These are phyloP conservation scores for Chlamydomonas incerta DNA, from an alignment of 139 green algal species.

Conservation along the genomic window DNA sequence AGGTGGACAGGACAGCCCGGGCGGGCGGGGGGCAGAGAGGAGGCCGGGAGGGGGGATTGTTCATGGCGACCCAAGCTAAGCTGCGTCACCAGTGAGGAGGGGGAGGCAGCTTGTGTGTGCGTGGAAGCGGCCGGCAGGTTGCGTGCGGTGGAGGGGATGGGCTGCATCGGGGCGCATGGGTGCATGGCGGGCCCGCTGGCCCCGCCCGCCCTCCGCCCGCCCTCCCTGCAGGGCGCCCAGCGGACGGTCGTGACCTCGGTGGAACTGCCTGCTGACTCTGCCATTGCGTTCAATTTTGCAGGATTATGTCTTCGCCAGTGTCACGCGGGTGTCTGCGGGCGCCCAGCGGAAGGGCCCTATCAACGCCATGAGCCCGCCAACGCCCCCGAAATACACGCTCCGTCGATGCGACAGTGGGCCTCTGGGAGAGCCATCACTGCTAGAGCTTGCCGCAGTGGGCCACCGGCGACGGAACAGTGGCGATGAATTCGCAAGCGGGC, in stretches of 20 bases:
- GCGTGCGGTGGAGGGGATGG: too few relatives aligned
- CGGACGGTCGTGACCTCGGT: background rate
- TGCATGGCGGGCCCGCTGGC: too few relatives aligned
- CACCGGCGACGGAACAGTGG: background rate
- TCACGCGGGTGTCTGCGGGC: background rate
- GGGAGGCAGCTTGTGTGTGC: too few relatives aligned
- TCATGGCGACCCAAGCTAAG: too few relatives aligned
- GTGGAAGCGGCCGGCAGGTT: background rate
- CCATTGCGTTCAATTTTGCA: background rate
- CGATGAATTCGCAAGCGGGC: background rate
- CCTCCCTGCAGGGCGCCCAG: background rate
- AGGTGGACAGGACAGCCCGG: too few relatives aligned
- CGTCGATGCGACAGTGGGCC: slow-evolving; percentile 3
- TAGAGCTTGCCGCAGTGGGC: background rate
- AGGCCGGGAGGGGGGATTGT: too few relatives aligned
- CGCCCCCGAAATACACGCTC: background rate
- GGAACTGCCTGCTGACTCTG: background rate
- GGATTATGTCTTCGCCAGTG: background rate
- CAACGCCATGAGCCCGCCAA: too few relatives aligned
- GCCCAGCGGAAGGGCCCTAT: background rate
- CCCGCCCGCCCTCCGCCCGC: too few relatives aligned
- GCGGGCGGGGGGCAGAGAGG: too few relatives aligned
- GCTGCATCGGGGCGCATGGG: too few relatives aligned
- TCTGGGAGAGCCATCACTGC: background rate
- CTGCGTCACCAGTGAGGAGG: too few relatives aligned